Conservation (phyloP, 2,329 filamentous ascomycete species). For the Microdochium paspali region DNA sequence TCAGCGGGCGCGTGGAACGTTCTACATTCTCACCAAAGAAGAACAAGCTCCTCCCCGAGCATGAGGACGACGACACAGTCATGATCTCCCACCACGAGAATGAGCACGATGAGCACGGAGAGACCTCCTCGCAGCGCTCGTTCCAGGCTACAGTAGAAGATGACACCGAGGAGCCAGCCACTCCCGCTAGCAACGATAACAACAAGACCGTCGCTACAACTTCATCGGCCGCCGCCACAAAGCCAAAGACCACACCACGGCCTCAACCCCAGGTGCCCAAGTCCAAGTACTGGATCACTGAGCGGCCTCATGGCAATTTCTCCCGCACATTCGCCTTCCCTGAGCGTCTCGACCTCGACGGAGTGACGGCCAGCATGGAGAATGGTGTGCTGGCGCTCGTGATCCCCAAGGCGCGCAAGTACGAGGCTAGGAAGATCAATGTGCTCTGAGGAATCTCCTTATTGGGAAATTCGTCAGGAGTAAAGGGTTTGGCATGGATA, state of each 20-base stretch:
- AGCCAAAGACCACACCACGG: conserved; percentile 5
- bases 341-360: conserved; percentile 49
- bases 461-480: no score
- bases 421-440: conserved; percentile 43
- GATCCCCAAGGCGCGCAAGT: conserved; percentile 58
- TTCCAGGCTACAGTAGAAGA: conserved; percentile 60
- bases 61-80: conserved; percentile 14
- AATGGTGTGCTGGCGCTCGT: conserved; percentile 55
- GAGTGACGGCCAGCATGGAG: conserved; percentile 51
- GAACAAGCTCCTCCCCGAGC: conserved; percentile 29
- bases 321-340: conserved; percentile 61
- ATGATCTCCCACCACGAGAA: conserved; percentile 2
- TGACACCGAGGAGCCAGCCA: conserved; percentile 30
- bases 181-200: conserved; percentile 3
- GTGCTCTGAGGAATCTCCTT: conserved; percentile 39
- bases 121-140: conserved; percentile 21
- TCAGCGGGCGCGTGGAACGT: conserved; percentile 62
- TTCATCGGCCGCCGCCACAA: not conserved
- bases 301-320: conserved; percentile 60
- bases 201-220: not conserved
- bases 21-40: conserved; percentile 41
- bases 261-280: conserved; percentile 15
- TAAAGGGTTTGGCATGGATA: no score
- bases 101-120: conserved; percentile 8
- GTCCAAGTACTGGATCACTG: conserved; percentile 61